phyloP scores from a whole-genome alignment of 352 stramenopile genomes.

The Phytophthora crassamura region DNA sequence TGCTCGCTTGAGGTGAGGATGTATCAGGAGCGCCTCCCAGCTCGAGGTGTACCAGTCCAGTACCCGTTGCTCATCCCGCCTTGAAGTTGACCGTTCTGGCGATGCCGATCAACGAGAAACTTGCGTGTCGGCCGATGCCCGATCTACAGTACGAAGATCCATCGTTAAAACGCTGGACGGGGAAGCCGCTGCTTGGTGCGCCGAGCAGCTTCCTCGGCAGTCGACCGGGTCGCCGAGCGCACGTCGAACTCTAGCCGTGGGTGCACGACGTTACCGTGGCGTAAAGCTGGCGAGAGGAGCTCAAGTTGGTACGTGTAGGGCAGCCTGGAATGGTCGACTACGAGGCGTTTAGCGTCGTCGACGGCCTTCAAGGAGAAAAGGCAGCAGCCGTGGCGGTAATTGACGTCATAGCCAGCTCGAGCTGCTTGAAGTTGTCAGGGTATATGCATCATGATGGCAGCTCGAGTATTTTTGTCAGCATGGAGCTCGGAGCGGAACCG shows the following conservation, averaged over 20 bases:
- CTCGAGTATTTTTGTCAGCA: slow-evolving; percentile 14
- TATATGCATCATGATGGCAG: no score
- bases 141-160: slow-evolving; percentile 7
- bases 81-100: slow-evolving; percentile 34
- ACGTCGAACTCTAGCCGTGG: slow-evolving; percentile 2
- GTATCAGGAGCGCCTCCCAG: no score
- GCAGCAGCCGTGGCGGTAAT: background rate
- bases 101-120: slow-evolving; percentile 19
- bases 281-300: no score
- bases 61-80: slow-evolving; percentile 10
- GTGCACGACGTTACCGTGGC: no score
- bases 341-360: background rate
- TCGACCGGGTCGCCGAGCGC: background rate
- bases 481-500: background rate
- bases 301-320: no score
- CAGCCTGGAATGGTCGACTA: no score
- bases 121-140: slow-evolving; percentile 35
- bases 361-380: slow-evolving; percentile 6
- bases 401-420: slow-evolving; percentile 1
- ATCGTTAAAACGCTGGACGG: slow-evolving; percentile 12
- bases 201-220: slow-evolving; percentile 1
- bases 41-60: no score
- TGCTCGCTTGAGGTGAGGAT: no score
- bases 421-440: background rate
- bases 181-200: background rate